Percentiles rank a stretch among this genome's conserved stretches.
phyloP scores from a whole-genome alignment of 2,329 filamentous ascomycete species.

The Colletotrichum destructivum region DNA sequence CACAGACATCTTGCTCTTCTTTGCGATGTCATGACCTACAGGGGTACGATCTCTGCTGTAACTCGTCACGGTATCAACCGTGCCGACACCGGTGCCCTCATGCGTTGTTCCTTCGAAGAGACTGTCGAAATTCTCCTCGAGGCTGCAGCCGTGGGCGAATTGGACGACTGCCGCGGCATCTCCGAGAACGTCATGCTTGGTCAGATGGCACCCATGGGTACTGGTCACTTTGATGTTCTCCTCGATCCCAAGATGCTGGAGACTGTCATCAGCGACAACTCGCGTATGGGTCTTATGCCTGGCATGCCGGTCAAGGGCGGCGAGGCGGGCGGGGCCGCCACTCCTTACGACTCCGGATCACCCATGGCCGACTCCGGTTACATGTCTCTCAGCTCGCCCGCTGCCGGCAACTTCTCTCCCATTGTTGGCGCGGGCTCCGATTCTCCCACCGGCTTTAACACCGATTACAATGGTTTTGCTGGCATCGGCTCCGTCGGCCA shows the following conservation, averaged over 20 bases:
- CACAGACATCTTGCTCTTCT: constrained; percentile 96
- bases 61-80: constrained; percentile 99
- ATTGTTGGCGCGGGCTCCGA: constrained; percentile 84
- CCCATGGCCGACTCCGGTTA: constrained; percentile 82
- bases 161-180: constrained; percentile 97
- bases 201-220: constrained; percentile 96
- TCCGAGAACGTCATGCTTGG: constrained; percentile 99
- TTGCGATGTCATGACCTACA: constrained; percentile 97
- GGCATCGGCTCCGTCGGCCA: constrained; percentile 72
- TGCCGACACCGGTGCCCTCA: constrained; percentile 96
- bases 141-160: constrained; percentile 92
- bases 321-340: constrained; percentile 86
- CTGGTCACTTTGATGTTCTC: constrained; percentile 94
- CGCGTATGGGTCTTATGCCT: constrained; percentile 85
- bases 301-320: constrained; percentile 83
- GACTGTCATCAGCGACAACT: constrained; percentile 94
- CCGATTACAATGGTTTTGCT: constrained; percentile 70
- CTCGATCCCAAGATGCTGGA: constrained; percentile 96
- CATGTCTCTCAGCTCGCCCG: constrained; percentile 73
- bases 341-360: constrained; percentile 92
- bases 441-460: constrained; percentile 75
- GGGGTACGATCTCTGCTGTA: constrained; percentile 94
- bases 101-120: constrained; percentile 99
- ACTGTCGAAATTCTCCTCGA: constrained; percentile 98
- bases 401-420: constrained; percentile 79